Evolutionary conservation across 106 monocot species (phyloP).

Genomic region (Dendrobium officinale): DNA sequence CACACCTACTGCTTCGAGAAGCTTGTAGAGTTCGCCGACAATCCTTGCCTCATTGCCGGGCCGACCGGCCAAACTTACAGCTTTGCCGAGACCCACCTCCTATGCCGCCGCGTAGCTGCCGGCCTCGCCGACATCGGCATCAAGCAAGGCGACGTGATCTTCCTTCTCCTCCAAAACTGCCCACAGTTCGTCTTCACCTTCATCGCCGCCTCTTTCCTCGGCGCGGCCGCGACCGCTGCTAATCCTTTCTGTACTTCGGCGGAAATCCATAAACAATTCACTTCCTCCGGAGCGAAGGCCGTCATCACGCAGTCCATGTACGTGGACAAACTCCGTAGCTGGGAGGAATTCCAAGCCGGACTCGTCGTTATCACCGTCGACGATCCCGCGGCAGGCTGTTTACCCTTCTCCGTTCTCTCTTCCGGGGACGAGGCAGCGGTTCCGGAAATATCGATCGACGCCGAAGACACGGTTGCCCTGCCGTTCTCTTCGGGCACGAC

Average conservation of each 20-base stretch:
- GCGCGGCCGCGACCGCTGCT: constrained; percentile 62
- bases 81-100: constrained; percentile 58
- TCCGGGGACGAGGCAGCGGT: constrained; percentile 17
- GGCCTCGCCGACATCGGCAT: constrained; percentile 47
- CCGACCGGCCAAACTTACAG: constrained; percentile 42
- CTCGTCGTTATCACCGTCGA: constrained; percentile 43
- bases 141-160: constrained; percentile 44
- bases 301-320: constrained; percentile 56
- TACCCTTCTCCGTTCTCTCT: constrained; percentile 28
- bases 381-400: constrained; percentile 38
- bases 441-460: constrained; percentile 24
- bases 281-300: constrained; percentile 34
- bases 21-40: constrained; percentile 26
- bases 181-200: constrained; percentile 68
- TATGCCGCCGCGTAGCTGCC: constrained; percentile 50
- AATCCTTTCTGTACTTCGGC: constrained; percentile 79
- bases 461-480: constrained; percentile 60
- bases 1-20: constrained; percentile 76
- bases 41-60: constrained; percentile 63
- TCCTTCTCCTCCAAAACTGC: constrained; percentile 80
- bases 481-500: constrained; percentile 96
- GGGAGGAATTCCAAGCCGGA: constrained; percentile 8
- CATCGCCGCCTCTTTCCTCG: constrained; percentile 67
- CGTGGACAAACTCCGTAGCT: constrained; percentile 50
- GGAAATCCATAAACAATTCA: constrained; percentile 73